Evolutionary conservation across 495 filamentous ascomycete genomes (phyloP), one percentile per base, ranked within the genome.

Genomic region (Patellaria atrata): DNA sequence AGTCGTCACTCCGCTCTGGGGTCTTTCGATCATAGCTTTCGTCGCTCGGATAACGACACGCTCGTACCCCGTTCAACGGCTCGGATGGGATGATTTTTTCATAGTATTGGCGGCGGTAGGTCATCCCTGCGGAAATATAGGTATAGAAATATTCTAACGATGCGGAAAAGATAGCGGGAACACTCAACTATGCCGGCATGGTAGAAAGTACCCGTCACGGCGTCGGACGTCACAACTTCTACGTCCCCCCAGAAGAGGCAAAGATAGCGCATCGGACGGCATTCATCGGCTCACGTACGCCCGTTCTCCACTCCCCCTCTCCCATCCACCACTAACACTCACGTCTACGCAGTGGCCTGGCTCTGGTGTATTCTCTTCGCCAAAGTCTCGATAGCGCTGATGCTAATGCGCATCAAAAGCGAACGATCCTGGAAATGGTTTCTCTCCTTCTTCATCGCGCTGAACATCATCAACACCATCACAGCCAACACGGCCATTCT

Each of bases 341-440:
- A n/a, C n/a, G 28, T 35, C 15, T 33, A 33, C 3, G 19, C 16
- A 22, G 6, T 37, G n/a, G 29, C 21, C 16, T 57, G 41, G 41
- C 26, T 39, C 3, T 35, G 41, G 31, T 46, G 35, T 4, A 44
- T 57, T 25, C 45, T 45, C 27, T 54, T 51, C 26, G 41, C 52
- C 42, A 59, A 57, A 39, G 43, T 51, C 22, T 47, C 47, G 47
- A 54, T 59, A 16, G 49, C 50, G 6, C 40, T 41, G 18, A 54
- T 45, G 40, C 50, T 59, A 13, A 39, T 59, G 3, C 54, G 56
- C 14, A 45, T 59, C 39, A 44, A 46, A 13, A 44, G 50, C 22
- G 35, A 25, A 10, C 22, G 22, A 5, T 8, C 28, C 4, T 57
- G 54, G 56, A 31, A 15, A 11, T 30, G 39, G 19, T 37, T 48